These are phyloP conservation scores for Komagataella mondaviorum DNA, from an alignment of 805 yeast genomes.

Conservation along the genomic window DNA sequence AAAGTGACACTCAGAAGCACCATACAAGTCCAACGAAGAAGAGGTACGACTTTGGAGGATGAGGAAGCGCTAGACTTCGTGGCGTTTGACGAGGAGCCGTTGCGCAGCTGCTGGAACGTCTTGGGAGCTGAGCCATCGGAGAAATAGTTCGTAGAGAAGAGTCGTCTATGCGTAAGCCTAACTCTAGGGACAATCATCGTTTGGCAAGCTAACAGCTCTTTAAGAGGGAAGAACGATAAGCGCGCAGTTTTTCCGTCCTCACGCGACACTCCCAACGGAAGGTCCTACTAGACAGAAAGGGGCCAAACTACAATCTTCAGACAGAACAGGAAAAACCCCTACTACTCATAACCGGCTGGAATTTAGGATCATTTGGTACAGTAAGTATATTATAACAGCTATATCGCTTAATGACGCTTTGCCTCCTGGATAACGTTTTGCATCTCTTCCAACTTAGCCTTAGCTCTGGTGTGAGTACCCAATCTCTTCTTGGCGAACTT, in stretches of 20 bases:
- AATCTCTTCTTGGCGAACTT: constrained; percentile 99
- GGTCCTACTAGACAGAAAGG: not conserved
- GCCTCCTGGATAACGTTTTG: constrained; percentile 91
- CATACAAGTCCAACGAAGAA: not conserved
- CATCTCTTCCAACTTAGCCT: constrained; percentile 99
- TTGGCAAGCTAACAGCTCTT: not conserved
- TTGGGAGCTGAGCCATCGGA: not conserved
- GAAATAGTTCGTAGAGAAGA: not conserved
- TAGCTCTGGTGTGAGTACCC: constrained; percentile 99
- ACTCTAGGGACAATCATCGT: not conserved
- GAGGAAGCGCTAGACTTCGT: not conserved
- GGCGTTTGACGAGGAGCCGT: not conserved
- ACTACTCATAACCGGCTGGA: not conserved
- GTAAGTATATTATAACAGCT: not conserved
- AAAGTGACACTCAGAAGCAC: not conserved
- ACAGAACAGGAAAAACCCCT: not conserved
- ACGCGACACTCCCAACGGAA: not conserved
- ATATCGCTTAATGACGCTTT: constrained; percentile 64
- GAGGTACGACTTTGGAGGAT: not conserved
- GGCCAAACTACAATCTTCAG: not conserved
- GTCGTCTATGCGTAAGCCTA: not conserved
- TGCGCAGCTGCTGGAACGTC: not conserved
- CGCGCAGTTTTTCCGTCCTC: not conserved
- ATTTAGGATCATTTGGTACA: not conserved
- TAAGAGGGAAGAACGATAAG: not conserved